Evolutionary conservation across 2,329 filamentous ascomycete species (phyloP).

Genomic region (Epicoccum sorghinum): DNA sequence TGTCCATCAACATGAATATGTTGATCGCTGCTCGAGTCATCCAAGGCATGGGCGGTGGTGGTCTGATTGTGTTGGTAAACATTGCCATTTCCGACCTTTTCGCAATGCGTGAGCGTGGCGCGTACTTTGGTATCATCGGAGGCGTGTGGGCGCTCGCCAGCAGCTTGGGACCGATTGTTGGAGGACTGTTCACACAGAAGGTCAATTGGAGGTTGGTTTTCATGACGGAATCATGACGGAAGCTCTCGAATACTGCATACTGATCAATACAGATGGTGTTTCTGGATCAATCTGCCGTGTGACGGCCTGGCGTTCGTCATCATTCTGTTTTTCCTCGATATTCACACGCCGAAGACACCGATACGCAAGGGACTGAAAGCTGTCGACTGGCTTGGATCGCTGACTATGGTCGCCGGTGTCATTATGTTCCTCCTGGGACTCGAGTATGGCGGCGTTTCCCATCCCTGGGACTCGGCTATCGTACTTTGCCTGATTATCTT

Average conservation of each 20-base stretch:
- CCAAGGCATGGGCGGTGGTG: conserved; percentile 69
- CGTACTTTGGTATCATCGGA: conserved; percentile 69
- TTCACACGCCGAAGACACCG: conserved; percentile 71
- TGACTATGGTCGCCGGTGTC: conserved; percentile 75
- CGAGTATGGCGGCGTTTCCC: conserved; percentile 77
- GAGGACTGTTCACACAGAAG: conserved; percentile 68
- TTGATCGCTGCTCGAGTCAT: conserved; percentile 66
- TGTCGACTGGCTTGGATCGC: conserved; percentile 69
- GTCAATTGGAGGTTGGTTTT: conserved; percentile 64
- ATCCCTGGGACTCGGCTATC: conserved; percentile 75
- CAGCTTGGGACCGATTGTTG: conserved; percentile 69
- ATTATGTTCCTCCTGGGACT: conserved; percentile 87
- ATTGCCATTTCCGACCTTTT: conserved; percentile 70
- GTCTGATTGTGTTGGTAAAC: conserved; percentile 67
- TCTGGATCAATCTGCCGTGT: conserved; percentile 69
- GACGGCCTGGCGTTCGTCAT: conserved; percentile 65
- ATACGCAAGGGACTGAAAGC: conserved; percentile 66
- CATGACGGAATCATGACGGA: neutral
- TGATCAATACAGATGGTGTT: conserved; percentile 46
- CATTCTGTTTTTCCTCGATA: conserved; percentile 65
- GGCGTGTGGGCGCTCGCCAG: conserved; percentile 71
- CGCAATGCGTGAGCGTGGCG: conserved; percentile 62
- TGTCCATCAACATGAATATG: conserved; percentile 65
- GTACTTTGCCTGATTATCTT: conserved; percentile 81
- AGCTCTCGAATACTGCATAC: neutral